phyloP scores from a whole-genome alignment of 306 rosid genomes.

The Alnus rubra region DNA sequence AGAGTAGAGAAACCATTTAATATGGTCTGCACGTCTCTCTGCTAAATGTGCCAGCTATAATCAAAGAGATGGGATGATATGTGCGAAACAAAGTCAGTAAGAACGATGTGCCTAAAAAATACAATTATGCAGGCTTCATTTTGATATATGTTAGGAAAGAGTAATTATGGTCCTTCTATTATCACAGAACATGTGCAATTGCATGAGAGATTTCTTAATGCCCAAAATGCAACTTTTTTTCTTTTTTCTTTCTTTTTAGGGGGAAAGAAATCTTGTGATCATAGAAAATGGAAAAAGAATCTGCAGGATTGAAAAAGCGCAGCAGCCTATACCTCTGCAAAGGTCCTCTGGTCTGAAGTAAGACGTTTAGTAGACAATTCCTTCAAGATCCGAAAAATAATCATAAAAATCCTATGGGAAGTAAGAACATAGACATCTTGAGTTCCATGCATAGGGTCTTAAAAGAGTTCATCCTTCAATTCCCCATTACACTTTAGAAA shows the following conservation, averaged over 20 bases:
- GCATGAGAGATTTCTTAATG: background rate
- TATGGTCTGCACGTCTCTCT: slow-evolving; percentile 79
- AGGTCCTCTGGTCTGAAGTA: slow-evolving; percentile 74
- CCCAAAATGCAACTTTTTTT: background rate
- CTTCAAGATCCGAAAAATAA: slow-evolving; percentile 75
- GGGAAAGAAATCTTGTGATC: background rate
- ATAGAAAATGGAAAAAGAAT: background rate
- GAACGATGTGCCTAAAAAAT: background rate
- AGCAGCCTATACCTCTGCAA: slow-evolving; percentile 69
- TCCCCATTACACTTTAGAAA: too few species aligned
- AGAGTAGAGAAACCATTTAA: slow-evolving; percentile 77
- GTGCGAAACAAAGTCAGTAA: slow-evolving; percentile 53
- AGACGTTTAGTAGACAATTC: slow-evolving; percentile 94
- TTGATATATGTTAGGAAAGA: slow-evolving; percentile 3
- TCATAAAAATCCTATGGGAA: slow-evolving; percentile 82
- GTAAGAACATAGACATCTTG: slow-evolving; percentile 46
- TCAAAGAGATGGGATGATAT: slow-evolving; percentile 90
- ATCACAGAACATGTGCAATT: background rate
- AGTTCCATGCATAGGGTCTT: too few species aligned
- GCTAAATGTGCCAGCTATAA: slow-evolving; percentile 95
- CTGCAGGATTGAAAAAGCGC: background rate
- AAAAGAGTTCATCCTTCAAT: too few species aligned
- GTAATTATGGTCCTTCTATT: slow-evolving; percentile 7
- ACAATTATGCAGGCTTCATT: background rate
- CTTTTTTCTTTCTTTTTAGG: background rate